A percentile compares a stretch with the other conserved stretches of the same genome.
phyloP scores from a whole-genome alignment of 768 basidiomycete species.

The Hirschioporus abietinus region DNA sequence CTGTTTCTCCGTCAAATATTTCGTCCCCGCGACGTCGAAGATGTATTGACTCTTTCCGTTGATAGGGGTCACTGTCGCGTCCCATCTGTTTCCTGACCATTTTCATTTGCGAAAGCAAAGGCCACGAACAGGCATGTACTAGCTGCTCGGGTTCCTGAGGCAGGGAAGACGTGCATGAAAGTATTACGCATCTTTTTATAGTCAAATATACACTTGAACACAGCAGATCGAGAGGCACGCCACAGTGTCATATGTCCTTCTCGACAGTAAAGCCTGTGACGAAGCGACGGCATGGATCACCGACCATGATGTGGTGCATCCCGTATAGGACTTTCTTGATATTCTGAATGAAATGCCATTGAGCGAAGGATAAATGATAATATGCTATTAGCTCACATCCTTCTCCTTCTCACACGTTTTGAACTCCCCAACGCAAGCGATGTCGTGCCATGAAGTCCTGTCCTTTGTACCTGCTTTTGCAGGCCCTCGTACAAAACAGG shows the following conservation, averaged over 20 bases:
- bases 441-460: background rate
- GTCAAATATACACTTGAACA: background rate
- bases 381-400: background rate
- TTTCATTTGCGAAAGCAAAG: background rate
- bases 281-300: background rate
- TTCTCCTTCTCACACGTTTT: background rate
- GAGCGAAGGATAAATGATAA: background rate
- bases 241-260: background rate
- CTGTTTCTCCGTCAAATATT: background rate
- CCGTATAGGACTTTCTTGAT: background rate
- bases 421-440: background rate
- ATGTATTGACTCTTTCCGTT: background rate
- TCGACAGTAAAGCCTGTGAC: background rate
- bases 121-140: background rate
- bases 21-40: background rate
- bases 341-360: background rate
- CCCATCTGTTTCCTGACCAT: background rate
- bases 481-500: background rate
- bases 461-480: background rate
- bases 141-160: background rate
- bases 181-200: background rate
- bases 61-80: background rate
- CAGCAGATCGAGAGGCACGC: background rate
- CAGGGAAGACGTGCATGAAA: no score
- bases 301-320: background rate